phyloP scores from a whole-genome alignment of 495 filamentous ascomycete genomes.

The Tuber melanosporum region DNA sequence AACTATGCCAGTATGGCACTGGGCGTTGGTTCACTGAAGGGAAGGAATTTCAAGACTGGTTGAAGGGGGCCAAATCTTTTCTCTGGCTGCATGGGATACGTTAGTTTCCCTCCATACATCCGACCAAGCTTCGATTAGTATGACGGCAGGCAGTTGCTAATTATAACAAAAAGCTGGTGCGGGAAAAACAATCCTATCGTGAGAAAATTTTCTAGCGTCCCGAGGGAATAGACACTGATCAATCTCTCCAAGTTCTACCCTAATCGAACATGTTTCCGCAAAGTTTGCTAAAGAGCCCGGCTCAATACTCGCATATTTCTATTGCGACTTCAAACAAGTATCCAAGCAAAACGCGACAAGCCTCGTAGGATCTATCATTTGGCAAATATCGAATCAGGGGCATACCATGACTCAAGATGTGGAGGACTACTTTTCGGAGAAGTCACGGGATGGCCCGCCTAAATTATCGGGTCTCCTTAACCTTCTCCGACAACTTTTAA shows the following conservation, averaged over 20 bases:
- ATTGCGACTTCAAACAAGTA: constrained; percentile 41
- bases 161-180: constrained; percentile 26
- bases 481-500: background rate
- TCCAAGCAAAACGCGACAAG: constrained; percentile 29
- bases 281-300: constrained; percentile 1
- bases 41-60: constrained; percentile 9
- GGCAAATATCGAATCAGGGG: constrained; percentile 28
- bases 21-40: constrained; percentile 20
- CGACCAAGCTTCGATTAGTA: background rate
- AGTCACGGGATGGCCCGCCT: background rate
- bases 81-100: constrained; percentile 31
- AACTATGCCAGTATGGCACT: constrained; percentile 18
- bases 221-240: background rate
- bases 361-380: constrained; percentile 31
- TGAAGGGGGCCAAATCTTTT: constrained; percentile 3
- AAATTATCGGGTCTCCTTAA: background rate
- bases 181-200: constrained; percentile 43
- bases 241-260: constrained; percentile 7
- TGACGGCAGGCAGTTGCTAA: constrained; percentile 16
- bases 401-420: background rate
- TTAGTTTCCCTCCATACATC: background rate
- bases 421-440: background rate
- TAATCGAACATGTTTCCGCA: constrained; percentile 12
- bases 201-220: constrained; percentile 10
- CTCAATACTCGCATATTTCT: constrained; percentile 40